Evolutionary conservation across 2,329 filamentous ascomycete species (phyloP), one percentile per base, ranked within the genome.

Genomic region (Leptographium radiaticola): DNA sequence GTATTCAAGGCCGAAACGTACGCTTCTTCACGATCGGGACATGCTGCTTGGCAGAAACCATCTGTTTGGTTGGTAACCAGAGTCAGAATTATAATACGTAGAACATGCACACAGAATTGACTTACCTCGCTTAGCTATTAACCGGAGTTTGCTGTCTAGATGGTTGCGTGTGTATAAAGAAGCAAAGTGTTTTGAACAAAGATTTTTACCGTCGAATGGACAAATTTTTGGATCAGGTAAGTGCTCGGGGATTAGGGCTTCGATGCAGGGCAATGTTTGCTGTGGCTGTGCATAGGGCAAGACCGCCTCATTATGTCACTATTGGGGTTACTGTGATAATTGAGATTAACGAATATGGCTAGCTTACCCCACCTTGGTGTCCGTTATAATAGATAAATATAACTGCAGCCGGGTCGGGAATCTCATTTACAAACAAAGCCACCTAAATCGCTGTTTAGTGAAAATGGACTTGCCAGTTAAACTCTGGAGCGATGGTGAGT

Each of bases 21-120:
- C 89, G 89, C 89, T 98, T 98, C 89, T 98, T 98, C 72, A 98
- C 88, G 83, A 98, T 98, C 70, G 90, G 86, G 72, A 97, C 84
- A 78, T 97, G 93, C 83, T 95, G 94, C 87, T 94, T 95, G 77
- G 91, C 87, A 86, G 90, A 83, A 82, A 91, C 89, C 93, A 97
- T 97, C 90, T 91, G 70, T 16, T 45, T 31, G 25, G 25, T 1
- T 45, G 4, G 25, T 3, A 10, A 45, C 12, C 15, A 9, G 16
- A 45, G 20, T 16, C 20, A 31, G 30, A 45, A 20, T 31, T 31
- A n/a, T 16, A 36, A 16, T n/a, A 15, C 43, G 7, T 34, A 6
- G 30, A 11, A 30, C 16, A 6, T 0, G 50, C 11, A 13, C 4
- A 36, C 40, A 13, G 18, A 7, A 39, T 15, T 34, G 6, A 16